Conservation (phyloP, 768 basidiomycete genomes). For the Hysterangium stoloniferum region DNA sequence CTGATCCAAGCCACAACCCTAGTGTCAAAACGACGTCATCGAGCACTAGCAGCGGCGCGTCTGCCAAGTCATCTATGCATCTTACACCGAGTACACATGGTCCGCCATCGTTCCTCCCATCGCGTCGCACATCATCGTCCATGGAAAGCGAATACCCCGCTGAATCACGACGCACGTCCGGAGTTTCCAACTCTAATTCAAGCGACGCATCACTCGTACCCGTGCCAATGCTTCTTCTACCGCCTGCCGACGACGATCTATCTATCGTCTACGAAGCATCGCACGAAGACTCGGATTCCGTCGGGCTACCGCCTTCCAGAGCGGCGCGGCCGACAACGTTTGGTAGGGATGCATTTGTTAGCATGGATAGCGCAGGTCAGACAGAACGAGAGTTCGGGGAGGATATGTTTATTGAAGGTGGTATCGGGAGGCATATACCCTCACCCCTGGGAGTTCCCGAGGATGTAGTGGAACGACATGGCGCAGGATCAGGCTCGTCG, state of each 20-base stretch:
- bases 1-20: no score
- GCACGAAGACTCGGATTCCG: constrained; percentile 9
- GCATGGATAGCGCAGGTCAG: neutral
- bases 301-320: constrained; percentile 3
- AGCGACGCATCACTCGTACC: neutral
- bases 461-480: no score
- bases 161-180: neutral
- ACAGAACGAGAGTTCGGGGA: neutral
- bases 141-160: neutral
- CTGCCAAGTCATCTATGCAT: constrained; percentile 2
- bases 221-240: neutral
- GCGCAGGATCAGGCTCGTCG: no score
- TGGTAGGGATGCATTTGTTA: no score
- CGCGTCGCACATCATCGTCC: neutral
- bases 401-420: constrained; percentile 9
- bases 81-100: constrained; percentile 8
- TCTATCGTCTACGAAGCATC: constrained; percentile 12
- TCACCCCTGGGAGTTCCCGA: constrained; percentile 5
- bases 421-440: constrained; percentile 5
- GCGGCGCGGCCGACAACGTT: constrained; percentile 1
- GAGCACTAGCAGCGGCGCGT: neutral
- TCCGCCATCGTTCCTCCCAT: neutral
- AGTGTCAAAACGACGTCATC: neutral
- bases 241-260: constrained; percentile 11
- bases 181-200: neutral